These are phyloP conservation scores for Agaricus blazei DNA, from an alignment of 768 basidiomycete species.

Conservation along the genomic window DNA sequence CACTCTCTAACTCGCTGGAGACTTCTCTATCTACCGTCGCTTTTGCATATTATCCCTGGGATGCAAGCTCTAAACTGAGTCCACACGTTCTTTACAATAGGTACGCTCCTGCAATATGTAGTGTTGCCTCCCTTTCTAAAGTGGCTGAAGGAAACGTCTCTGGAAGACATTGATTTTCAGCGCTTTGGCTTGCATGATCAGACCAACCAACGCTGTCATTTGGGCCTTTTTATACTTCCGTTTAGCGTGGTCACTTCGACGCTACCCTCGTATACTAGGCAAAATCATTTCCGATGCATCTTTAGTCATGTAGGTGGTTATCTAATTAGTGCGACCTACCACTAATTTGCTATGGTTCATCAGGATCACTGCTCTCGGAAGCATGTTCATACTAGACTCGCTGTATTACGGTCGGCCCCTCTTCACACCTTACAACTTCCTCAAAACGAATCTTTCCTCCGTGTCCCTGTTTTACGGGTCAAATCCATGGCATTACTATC, in stretches of 20 bases:
- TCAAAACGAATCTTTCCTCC: conserved; percentile 74
- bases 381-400: conserved; percentile 55
- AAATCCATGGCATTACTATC: conserved; percentile 84
- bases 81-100: conserved; percentile 35
- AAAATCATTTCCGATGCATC: conserved; percentile 33
- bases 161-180: conserved; percentile 49
- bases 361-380: conserved; percentile 21
- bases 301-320: conserved; percentile 39
- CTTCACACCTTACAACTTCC: conserved; percentile 78
- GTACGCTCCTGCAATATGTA: conserved; percentile 16
- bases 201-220: conserved; percentile 86
- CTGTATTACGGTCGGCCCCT: conserved; percentile 62
- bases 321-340: background rate
- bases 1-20: conserved; percentile 91
- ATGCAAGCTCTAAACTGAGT: conserved; percentile 30
- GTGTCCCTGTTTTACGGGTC: conserved; percentile 92
- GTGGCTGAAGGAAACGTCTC: conserved; percentile 24
- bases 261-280: conserved; percentile 23
- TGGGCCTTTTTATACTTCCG: conserved; percentile 70
- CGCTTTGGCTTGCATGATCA: conserved; percentile 71
- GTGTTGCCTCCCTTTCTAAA: conserved; percentile 7
- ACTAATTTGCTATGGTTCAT: background rate
- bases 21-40: conserved; percentile 80
- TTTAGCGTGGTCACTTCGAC: conserved; percentile 50
- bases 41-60: conserved; percentile 75